Conservation (phyloP, 31 red algal genomes). For the Endocladia muricata region DNA sequence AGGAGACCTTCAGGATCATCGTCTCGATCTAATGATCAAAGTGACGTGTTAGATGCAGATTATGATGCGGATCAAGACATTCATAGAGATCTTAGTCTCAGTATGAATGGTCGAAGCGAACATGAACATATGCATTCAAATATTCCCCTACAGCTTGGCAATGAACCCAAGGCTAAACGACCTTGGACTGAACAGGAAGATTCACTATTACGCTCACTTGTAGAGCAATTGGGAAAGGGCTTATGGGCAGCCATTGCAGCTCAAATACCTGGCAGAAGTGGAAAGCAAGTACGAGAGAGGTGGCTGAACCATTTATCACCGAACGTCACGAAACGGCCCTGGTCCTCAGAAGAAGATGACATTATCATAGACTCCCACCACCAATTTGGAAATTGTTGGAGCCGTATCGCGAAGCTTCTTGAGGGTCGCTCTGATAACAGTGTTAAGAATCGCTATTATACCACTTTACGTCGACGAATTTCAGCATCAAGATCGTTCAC, state of each 20-base stretch:
- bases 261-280: constrained; percentile 75
- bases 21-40: background rate
- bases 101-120: background rate
- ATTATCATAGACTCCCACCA: constrained; percentile 71
- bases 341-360: constrained; percentile 71
- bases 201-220: constrained; percentile 36
- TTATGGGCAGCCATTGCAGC: constrained; percentile 66
- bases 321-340: constrained; percentile 56
- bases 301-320: constrained; percentile 89
- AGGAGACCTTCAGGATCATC: background rate
- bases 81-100: background rate
- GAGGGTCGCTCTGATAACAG: constrained; percentile 75
- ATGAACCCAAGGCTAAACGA: constrained; percentile 41
- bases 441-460: constrained; percentile 87
- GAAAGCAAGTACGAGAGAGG: constrained; percentile 88
- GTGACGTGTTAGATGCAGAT: no score
- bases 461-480: constrained; percentile 32
- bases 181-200: constrained; percentile 83
- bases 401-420: constrained; percentile 68
- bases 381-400: constrained; percentile 65
- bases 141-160: background rate
- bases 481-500: background rate
- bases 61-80: no score
- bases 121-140: background rate
- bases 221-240: constrained; percentile 45